Evolutionary conservation across 305 asterid genomes (phyloP).

Genomic region (Euphrasia arctica): DNA sequence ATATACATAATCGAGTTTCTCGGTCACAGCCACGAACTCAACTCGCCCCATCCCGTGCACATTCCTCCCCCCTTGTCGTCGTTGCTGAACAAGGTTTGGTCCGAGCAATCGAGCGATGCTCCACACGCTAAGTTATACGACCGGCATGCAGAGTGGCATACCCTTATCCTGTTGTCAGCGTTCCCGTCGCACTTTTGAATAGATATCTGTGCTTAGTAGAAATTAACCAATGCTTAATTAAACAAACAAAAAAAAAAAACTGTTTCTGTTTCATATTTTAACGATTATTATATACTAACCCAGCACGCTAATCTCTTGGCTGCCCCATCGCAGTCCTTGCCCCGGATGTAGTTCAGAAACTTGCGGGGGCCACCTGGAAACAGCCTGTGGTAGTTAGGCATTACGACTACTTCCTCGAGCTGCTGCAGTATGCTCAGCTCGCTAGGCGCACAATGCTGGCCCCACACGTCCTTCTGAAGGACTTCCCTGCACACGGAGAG

Average conservation of each 20-base stretch:
- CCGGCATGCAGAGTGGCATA: conserved; percentile 83
- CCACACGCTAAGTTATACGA: conserved; percentile 80
- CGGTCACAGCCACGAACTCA: conserved; percentile 59
- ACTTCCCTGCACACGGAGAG: conserved; percentile 89
- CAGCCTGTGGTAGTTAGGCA: conserved; percentile 96
- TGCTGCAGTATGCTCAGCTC: conserved; percentile 88
- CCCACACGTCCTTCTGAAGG: conserved; percentile 56
- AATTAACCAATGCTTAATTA: not conserved
- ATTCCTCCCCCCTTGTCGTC: conserved; percentile 70
- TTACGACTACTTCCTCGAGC: conserved; percentile 95
- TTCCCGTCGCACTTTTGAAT: conserved; percentile 78
- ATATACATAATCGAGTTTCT: conserved; percentile 27
- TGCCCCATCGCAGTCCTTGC: conserved; percentile 92
- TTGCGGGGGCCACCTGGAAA: conserved; percentile 97
- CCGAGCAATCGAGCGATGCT: conserved; percentile 84
- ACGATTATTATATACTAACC: conserved; percentile 46
- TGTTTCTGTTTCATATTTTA: no score
- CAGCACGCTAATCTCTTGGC: conserved; percentile 97
- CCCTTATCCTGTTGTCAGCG: conserved; percentile 74
- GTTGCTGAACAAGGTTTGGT: conserved; percentile 75
- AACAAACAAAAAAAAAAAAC: conserved; percentile 5
- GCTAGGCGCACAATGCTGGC: conserved; percentile 93
- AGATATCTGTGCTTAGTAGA: conserved; percentile 49
- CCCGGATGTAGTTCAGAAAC: conserved; percentile 79
- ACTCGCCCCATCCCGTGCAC: conserved; percentile 89